Evolutionary conservation across 2,329 filamentous ascomycete genomes (phyloP).

Genomic region (Ceratocystis variospora): DNA sequence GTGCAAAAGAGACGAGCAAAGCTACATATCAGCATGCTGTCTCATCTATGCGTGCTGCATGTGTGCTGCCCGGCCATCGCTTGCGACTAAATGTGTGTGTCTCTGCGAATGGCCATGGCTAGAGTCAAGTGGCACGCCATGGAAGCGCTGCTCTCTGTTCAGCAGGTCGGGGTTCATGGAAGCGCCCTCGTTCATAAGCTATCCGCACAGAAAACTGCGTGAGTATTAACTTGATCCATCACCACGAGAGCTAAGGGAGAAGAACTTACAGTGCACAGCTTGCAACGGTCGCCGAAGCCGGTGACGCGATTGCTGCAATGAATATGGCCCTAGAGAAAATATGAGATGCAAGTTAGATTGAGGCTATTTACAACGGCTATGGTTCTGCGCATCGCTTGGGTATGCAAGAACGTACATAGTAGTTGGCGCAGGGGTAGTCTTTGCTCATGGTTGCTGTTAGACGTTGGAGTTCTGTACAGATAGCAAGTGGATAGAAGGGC

Average conservation of each 20-base stretch:
- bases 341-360: not conserved
- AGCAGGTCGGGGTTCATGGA: conserved; percentile 12
- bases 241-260: not conserved
- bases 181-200: conserved; percentile 15
- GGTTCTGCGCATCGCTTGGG: not conserved
- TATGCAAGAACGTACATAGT: conserved; percentile 23
- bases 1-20: not conserved
- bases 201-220: not conserved
- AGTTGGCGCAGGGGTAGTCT: conserved; percentile 27
- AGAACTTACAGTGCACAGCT: conserved; percentile 23
- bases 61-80: not conserved
- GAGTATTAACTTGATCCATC: too few relatives aligned
- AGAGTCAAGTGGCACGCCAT: not conserved
- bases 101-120: not conserved
- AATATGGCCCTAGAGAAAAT: conserved; percentile 23
- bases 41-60: conserved; percentile 5
- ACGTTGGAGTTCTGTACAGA: not conserved
- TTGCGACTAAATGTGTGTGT: not conserved
- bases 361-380: not conserved
- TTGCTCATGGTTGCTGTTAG: conserved; percentile 19
- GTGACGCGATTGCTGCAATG: conserved; percentile 26
- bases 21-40: not conserved
- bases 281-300: conserved; percentile 25
- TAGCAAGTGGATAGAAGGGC: not conserved
- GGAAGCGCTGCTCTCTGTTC: conserved; percentile 12